A percentile compares a stretch with the other conserved stretches of the same genome.
Evolutionary conservation across 2,329 filamentous ascomycete genomes (phyloP).

Genomic region (Arthroderma sp.): DNA sequence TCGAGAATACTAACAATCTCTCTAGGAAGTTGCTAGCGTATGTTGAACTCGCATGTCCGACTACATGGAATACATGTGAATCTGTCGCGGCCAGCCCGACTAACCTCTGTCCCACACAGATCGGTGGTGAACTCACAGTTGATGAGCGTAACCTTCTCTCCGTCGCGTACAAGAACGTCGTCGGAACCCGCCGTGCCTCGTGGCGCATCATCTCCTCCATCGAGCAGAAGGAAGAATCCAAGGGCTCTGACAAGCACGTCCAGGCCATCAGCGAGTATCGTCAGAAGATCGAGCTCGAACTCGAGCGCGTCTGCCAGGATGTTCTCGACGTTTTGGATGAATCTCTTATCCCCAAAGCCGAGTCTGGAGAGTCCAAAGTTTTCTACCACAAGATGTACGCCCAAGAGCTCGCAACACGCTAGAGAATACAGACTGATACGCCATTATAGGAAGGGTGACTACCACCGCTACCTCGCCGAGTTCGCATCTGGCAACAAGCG

Average conservation of each 20-base stretch:
- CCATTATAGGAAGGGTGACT: slow-evolving; percentile 74
- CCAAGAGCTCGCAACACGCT: background rate
- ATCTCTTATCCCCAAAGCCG: slow-evolving; percentile 86
- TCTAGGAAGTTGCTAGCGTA: slow-evolving; percentile 87
- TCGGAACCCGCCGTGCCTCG: slow-evolving; percentile 93
- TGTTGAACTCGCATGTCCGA: slow-evolving; percentile 17
- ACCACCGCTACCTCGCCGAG: slow-evolving; percentile 90
- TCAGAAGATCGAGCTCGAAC: slow-evolving; percentile 93
- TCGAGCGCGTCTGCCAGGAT: slow-evolving; percentile 97
- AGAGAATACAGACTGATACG: slow-evolving; percentile 12
- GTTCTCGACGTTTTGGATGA: slow-evolving; percentile 90
- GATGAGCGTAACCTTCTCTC: slow-evolving; percentile 83
- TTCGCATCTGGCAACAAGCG: slow-evolving; percentile 88
- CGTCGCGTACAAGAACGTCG: slow-evolving; percentile 99
- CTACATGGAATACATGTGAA: background rate
- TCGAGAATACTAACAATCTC: slow-evolving; percentile 10
- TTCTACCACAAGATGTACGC: slow-evolving; percentile 99
- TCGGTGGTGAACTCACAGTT: slow-evolving; percentile 55
- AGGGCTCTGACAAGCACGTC: slow-evolving; percentile 93
- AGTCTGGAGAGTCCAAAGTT: slow-evolving; percentile 96
- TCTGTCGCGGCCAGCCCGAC: slow-evolving; percentile 10
- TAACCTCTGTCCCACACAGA: slow-evolving; percentile 33
- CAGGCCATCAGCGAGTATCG: slow-evolving; percentile 91
- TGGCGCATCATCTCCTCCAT: slow-evolving; percentile 99
- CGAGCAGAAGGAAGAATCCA: slow-evolving; percentile 99